A percentile compares a stretch with the other conserved stretches of the same genome.
These are phyloP conservation scores for Prunus yedoensis DNA, from an alignment of 331 rosid species.

Conservation along the genomic window DNA sequence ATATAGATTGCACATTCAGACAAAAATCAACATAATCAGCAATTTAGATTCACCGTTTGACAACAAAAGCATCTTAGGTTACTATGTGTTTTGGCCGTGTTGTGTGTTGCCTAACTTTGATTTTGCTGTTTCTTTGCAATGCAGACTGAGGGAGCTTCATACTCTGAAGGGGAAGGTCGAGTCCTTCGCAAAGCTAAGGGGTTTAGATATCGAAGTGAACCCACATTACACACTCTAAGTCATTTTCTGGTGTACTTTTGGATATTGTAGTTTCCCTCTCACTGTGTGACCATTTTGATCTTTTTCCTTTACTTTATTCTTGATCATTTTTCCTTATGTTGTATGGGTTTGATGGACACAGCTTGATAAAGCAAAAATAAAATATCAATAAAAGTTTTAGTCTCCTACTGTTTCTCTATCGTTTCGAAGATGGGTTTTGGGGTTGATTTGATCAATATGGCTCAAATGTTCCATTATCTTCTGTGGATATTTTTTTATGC, in stretches of 20 bases:
- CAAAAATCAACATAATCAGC: background rate
- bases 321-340: background rate
- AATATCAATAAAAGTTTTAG: background rate
- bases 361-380: conserved; percentile 4
- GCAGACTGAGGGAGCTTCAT: conserved; percentile 75
- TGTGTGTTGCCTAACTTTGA: background rate
- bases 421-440: no score
- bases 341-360: conserved; percentile 3
- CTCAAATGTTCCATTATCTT: no score
- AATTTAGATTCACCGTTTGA: background rate
- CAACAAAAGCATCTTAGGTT: background rate
- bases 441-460: no score
- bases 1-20: background rate
- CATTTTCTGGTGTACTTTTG: background rate
- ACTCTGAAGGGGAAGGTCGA: conserved; percentile 65
- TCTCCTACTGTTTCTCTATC: background rate
- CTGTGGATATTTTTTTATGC: no score
- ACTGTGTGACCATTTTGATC: background rate
- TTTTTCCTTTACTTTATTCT: background rate
- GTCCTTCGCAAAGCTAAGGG: conserved; percentile 57
- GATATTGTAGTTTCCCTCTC: background rate
- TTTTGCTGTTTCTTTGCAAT: conserved; percentile 3
- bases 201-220: conserved; percentile 54
- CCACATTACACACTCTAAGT: conserved; percentile 58
- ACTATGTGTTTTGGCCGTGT: background rate